phyloP scores from a whole-genome alignment of 768 basidiomycete genomes.

The Podaxis rugospora region DNA sequence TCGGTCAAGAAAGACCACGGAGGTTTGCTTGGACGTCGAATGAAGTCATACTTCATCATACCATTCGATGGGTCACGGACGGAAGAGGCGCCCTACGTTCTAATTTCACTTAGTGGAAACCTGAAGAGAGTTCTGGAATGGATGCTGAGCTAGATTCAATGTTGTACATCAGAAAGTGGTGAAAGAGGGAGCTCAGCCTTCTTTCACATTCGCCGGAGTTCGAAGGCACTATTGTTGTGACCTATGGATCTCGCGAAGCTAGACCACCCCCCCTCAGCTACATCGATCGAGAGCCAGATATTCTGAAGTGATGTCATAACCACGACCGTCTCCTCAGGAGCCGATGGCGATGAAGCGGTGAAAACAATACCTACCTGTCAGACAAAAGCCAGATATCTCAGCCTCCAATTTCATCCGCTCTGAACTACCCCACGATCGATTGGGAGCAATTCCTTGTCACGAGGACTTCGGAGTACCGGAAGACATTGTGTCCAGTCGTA shows the following conservation, averaged over 20 bases:
- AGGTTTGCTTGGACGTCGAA: no score
- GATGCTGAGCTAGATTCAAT: background rate
- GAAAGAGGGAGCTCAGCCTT: background rate
- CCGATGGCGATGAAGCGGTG: background rate
- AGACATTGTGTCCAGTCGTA: background rate
- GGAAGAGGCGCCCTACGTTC: no score
- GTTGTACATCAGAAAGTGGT: background rate
- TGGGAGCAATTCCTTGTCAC: background rate
- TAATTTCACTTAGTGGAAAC: no score
- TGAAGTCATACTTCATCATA: no score
- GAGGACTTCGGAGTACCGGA: background rate
- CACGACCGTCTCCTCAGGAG: background rate
- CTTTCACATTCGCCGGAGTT: background rate
- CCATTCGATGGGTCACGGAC: no score
- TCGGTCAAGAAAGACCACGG: no score
- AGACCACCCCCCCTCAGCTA: no score
- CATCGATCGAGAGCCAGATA: background rate
- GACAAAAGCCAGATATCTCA: background rate
- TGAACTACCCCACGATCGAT: background rate
- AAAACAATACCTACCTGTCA: background rate
- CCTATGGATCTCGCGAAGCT: no score
- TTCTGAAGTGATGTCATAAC: background rate
- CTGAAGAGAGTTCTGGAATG: background rate
- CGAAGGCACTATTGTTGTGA: background rate
- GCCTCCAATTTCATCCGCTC: background rate